A percentile compares a stretch with the other conserved stretches of the same genome.
phyloP scores from a whole-genome alignment of 495 filamentous ascomycete genomes.

The Neurospora sp. region DNA sequence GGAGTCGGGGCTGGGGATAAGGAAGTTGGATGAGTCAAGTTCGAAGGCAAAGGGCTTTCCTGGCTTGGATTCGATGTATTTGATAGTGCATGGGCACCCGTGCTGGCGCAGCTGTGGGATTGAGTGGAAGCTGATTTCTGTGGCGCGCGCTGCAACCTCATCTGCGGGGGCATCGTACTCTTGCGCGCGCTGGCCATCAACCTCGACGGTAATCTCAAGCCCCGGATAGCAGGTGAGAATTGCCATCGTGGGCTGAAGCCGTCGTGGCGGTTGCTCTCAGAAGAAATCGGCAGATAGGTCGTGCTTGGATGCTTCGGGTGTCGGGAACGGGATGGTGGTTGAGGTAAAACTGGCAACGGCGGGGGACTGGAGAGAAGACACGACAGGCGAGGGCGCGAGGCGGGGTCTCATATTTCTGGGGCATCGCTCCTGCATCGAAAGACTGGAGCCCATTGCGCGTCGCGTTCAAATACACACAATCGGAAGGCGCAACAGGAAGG shows the following conservation, averaged over 20 bases:
- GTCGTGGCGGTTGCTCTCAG: background rate
- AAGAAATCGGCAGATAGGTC: background rate
- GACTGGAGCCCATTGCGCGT: background rate
- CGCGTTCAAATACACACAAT: background rate
- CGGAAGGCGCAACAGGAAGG: background rate
- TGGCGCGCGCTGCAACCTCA: background rate
- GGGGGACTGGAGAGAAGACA: background rate
- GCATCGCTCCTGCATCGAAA: background rate
- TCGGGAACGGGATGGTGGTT: background rate
- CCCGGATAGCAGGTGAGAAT: slow-evolving; percentile 20
- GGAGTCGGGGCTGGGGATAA: background rate
- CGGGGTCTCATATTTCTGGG: background rate
- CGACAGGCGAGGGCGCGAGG: background rate
- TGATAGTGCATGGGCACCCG: background rate
- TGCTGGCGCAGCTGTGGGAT: background rate
- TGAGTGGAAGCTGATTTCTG: background rate
- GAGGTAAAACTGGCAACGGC: background rate
- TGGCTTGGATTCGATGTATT: slow-evolving; percentile 12
- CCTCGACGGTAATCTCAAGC: slow-evolving; percentile 17
- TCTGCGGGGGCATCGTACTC: slow-evolving; percentile 24
- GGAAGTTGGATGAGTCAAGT: background rate
- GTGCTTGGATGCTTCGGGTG: background rate
- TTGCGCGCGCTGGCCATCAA: slow-evolving; percentile 10
- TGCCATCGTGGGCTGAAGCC: slow-evolving; percentile 17
- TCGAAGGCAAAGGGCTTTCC: slow-evolving; percentile 1